These are phyloP conservation scores for Neonectria punicea DNA, from an alignment of 2,329 filamentous ascomycete genomes.

Conservation along the genomic window DNA sequence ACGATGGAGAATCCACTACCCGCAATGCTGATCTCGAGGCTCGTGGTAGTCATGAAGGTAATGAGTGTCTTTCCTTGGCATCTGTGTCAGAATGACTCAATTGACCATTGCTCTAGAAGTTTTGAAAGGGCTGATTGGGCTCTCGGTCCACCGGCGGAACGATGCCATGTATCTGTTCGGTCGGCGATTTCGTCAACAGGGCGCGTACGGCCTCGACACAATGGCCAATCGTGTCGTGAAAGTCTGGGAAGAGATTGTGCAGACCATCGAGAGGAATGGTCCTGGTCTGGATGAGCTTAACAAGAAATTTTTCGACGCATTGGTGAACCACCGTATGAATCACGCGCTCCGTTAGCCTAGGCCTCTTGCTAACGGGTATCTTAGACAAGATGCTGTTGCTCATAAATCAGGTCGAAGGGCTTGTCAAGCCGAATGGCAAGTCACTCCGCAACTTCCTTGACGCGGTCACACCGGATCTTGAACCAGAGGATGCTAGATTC, in stretches of 20 bases:
- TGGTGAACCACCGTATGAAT: neutral
- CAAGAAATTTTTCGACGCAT: neutral
- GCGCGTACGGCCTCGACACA: neutral
- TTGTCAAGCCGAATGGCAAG: neutral
- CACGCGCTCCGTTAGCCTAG: neutral
- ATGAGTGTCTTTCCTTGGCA: neutral
- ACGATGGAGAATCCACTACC: neutral
- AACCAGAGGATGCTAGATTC: neutral
- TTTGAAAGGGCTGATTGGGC: neutral
- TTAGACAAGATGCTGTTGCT: neutral
- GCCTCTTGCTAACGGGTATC: neutral
- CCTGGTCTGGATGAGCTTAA: neutral
- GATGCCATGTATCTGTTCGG: constrained; percentile 1
- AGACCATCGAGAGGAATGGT: neutral
- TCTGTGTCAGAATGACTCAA: neutral
- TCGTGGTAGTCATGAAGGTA: neutral
- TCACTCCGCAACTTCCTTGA: neutral
- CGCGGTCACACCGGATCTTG: neutral
- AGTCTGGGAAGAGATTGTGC: neutral
- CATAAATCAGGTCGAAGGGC: neutral
- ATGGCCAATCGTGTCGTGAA: neutral
- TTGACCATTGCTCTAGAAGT: neutral
- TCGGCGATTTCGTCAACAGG: neutral
- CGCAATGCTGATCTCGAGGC: neutral
- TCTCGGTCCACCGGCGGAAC: neutral